Percentiles rank a stretch among this genome's conserved stretches.
phyloP scores from a whole-genome alignment of 805 yeast genomes.

The Ogataea ganodermae region DNA sequence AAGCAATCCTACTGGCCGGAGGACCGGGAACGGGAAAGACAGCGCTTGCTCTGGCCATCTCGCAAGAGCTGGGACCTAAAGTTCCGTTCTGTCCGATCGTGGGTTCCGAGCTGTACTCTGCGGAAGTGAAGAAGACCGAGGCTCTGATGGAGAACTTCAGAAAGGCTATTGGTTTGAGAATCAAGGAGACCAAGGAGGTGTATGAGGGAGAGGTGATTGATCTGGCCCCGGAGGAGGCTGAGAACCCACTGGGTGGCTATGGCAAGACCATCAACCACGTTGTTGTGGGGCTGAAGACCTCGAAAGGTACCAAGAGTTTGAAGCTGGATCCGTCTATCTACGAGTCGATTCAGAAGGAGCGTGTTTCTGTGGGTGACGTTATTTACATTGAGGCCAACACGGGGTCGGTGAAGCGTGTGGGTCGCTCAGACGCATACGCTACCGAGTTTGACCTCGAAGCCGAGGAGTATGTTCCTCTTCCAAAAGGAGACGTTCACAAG shows the following conservation, averaged over 20 bases:
- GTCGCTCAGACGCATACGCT: slow-evolving; percentile 93
- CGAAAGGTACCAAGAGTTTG: slow-evolving; percentile 93
- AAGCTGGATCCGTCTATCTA: slow-evolving; percentile 99
- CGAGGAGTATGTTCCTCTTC: slow-evolving; percentile 95
- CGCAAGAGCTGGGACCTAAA: slow-evolving; percentile 68
- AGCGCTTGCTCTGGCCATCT: slow-evolving; percentile 93
- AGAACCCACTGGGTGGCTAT: slow-evolving; percentile 96
- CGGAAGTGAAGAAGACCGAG: slow-evolving; percentile 93
- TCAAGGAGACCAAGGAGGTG: slow-evolving; percentile 94
- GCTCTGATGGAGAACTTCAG: slow-evolving; percentile 95
- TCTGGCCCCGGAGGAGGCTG: slow-evolving; percentile 78
- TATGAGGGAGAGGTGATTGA: slow-evolving; percentile 99
- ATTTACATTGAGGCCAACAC: slow-evolving; percentile 93
- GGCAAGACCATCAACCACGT: slow-evolving; percentile 64
- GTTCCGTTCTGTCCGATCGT: slow-evolving; percentile 96
- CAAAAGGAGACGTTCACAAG: slow-evolving; percentile 97
- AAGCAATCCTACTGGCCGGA: slow-evolving; percentile 94
- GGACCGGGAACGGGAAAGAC: slow-evolving; percentile 99
- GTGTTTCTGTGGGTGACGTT: slow-evolving; percentile 96
- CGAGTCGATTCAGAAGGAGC: slow-evolving; percentile 92
- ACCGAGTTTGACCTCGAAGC: slow-evolving; percentile 99
- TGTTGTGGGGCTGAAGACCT: slow-evolving; percentile 92
- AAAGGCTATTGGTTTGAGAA: slow-evolving; percentile 91
- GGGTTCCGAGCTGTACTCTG: slow-evolving; percentile 89
- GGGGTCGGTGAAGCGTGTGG: slow-evolving; percentile 91